Evolutionary conservation across 2,329 filamentous ascomycete species (phyloP), one percentile per base, ranked within the genome.

Genomic region (Lachnellula subtilissima): DNA sequence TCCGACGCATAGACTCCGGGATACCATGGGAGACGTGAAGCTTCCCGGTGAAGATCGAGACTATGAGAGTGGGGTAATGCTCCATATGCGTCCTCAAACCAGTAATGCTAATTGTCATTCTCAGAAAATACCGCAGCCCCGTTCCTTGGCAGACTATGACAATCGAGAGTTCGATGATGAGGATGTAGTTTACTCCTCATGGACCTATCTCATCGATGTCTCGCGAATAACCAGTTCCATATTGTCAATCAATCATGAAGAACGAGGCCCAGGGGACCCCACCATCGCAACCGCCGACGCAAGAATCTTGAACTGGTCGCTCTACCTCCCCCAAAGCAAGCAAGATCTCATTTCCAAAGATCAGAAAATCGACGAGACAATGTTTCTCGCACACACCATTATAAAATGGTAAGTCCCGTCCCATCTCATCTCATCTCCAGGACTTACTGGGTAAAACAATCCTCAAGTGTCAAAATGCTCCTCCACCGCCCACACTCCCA

Each of bases 41-140:
- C 72, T 89, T 3, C 87, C 86, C 0, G 87, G 86, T 54, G 84
- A 88, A 59, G 84, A 89, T 59, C 64, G 69, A 0, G 79, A 83
- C 4, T 85, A 82, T 57, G 73, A 72, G 46, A 62, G 62, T 19
- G 70, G 72, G 28, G 73, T 76, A 64, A 65, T 69, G 64, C 25
- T 4, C 36, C 17, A 23, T n/a, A 2, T 28, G 6, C 35, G 17
- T 28, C 17, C 32, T 7, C 8, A 3, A 17, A n/a, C n/a, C 12
- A 25, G 22, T 39, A 8, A 40, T 8, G 12, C 25, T 9, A 6
- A 45, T 17, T 4, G n/a, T 22, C 5, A 48, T 11, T 28, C 11
- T 69, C 22, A 72, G 78, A 45, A 65, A 53, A 64, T 77, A 65
- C 61, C 78, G 55, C 23, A 67, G 0, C 73, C 78, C 5, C 73